These are phyloP conservation scores for Acanthamoeba triangularis DNA, from an alignment of 208 protist species.

Conservation along the genomic window DNA sequence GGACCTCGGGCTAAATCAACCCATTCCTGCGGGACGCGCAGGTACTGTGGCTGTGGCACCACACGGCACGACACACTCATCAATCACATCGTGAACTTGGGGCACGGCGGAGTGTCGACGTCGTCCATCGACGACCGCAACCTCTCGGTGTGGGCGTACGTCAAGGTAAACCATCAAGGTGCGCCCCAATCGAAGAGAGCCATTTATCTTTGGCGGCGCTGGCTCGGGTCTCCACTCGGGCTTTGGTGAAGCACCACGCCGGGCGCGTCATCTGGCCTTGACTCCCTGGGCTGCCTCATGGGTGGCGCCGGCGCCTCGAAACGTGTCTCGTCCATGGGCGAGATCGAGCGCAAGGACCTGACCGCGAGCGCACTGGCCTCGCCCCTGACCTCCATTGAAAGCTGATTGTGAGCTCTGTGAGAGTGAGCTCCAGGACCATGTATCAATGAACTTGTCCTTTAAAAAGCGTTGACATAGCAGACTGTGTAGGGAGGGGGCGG, in stretches of 20 bases:
- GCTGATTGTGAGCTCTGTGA: no score
- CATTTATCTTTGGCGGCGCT: neutral
- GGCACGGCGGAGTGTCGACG: constrained; percentile 6
- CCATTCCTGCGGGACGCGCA: neutral
- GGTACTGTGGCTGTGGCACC: neutral
- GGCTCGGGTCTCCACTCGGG: neutral
- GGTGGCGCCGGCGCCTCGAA: neutral
- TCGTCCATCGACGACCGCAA: constrained; percentile 8
- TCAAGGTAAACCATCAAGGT: no score
- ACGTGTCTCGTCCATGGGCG: neutral
- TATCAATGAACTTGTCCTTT: no score
- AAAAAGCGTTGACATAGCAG: no score
- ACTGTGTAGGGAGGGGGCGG: no score
- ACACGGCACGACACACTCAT: neutral
- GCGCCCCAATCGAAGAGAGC: no score
- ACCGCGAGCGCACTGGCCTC: neutral
- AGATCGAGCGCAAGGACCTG: neutral
- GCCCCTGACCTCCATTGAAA: no score
- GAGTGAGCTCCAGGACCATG: no score
- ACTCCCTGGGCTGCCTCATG: neutral
- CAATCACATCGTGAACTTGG: neutral
- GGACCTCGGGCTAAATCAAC: constrained; percentile 8
- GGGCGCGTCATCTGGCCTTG: neutral
- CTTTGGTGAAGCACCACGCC: neutral
- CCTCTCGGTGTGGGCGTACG: constrained; percentile 26